These are phyloP conservation scores for Xylariales sp. DNA, from an alignment of 2,329 filamentous ascomycete species.

Conservation along the genomic window DNA sequence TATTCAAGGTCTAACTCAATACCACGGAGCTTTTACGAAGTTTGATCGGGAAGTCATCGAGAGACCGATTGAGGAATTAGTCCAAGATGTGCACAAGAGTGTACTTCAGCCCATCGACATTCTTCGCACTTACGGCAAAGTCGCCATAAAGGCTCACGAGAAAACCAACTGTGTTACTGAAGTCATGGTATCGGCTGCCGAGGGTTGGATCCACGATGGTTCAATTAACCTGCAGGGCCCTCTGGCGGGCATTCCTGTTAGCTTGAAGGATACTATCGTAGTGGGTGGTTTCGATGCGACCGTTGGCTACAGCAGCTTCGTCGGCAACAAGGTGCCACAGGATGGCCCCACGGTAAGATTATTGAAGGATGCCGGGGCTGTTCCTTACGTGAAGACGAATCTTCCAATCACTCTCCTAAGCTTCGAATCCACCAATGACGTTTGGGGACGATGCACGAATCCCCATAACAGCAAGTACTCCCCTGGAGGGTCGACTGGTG, in stretches of 20 bases:
- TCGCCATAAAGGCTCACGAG: slow-evolving; percentile 75
- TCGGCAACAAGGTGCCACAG: slow-evolving; percentile 57
- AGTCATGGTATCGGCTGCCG: slow-evolving; percentile 72
- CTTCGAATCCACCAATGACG: slow-evolving; percentile 71
- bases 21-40: slow-evolving; percentile 60
- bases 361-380: slow-evolving; percentile 80
- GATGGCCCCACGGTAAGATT: slow-evolving; percentile 73
- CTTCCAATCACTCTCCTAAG: slow-evolving; percentile 80
- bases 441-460: slow-evolving; percentile 81
- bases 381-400: slow-evolving; percentile 92
- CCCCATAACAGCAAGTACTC: slow-evolving; percentile 81
- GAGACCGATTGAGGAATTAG: slow-evolving; percentile 72
- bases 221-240: slow-evolving; percentile 72
- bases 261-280: slow-evolving; percentile 74
- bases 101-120: slow-evolving; percentile 63
- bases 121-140: slow-evolving; percentile 81
- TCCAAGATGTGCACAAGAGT: slow-evolving; percentile 70
- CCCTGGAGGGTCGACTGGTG: slow-evolving; percentile 84
- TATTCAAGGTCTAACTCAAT: slow-evolving; percentile 62
- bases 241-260: slow-evolving; percentile 81
- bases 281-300: slow-evolving; percentile 79
- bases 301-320: slow-evolving; percentile 73
- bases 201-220: slow-evolving; percentile 60
- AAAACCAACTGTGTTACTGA: slow-evolving; percentile 90
- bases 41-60: slow-evolving; percentile 64